These are phyloP conservation scores for Lophiotrema nucula DNA, from an alignment of 495 filamentous ascomycete genomes.

Conservation along the genomic window DNA sequence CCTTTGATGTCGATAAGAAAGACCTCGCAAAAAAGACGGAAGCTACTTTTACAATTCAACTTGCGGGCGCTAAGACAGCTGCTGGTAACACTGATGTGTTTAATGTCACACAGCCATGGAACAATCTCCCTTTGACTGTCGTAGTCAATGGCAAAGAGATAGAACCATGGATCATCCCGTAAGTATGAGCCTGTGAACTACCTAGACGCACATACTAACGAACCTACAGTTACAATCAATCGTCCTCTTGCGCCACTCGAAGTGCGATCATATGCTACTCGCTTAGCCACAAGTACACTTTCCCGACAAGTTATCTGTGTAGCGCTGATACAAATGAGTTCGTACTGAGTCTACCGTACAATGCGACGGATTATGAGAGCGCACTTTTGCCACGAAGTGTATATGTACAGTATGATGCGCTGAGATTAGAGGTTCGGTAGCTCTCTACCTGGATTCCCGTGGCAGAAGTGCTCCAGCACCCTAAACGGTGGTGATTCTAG, in stretches of 20 bases:
- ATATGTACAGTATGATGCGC: slow-evolving; percentile 61
- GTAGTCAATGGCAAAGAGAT: slow-evolving; percentile 46
- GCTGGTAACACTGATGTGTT: slow-evolving; percentile 56
- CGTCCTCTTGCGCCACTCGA: slow-evolving; percentile 12
- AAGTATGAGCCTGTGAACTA: too few relatives aligned
- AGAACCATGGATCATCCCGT: slow-evolving; percentile 50
- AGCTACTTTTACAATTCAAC: slow-evolving; percentile 57
- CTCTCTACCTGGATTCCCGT: too few relatives aligned
- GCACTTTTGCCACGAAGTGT: slow-evolving; percentile 50
- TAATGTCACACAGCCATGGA: slow-evolving; percentile 48
- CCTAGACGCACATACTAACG: not conserved
- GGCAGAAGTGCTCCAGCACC: too few relatives aligned
- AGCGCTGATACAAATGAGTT: slow-evolving; percentile 50
- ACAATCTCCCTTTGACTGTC: slow-evolving; percentile 47
- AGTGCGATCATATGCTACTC: slow-evolving; percentile 57
- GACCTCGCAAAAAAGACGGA: slow-evolving; percentile 32
- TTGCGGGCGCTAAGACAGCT: slow-evolving; percentile 58
- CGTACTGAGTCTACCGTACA: slow-evolving; percentile 51
- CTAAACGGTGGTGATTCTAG: too few relatives aligned
- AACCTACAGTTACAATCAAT: slow-evolving; percentile 10
- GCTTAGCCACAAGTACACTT: slow-evolving; percentile 52
- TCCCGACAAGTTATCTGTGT: slow-evolving; percentile 44
- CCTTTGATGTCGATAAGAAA: slow-evolving; percentile 42
- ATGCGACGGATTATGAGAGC: slow-evolving; percentile 55
- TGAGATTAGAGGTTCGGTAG: slow-evolving; percentile 51